Evolutionary conservation across 2,329 filamentous ascomycete genomes (phyloP).

Genomic region (Coniosporium tulheliwenetii): DNA sequence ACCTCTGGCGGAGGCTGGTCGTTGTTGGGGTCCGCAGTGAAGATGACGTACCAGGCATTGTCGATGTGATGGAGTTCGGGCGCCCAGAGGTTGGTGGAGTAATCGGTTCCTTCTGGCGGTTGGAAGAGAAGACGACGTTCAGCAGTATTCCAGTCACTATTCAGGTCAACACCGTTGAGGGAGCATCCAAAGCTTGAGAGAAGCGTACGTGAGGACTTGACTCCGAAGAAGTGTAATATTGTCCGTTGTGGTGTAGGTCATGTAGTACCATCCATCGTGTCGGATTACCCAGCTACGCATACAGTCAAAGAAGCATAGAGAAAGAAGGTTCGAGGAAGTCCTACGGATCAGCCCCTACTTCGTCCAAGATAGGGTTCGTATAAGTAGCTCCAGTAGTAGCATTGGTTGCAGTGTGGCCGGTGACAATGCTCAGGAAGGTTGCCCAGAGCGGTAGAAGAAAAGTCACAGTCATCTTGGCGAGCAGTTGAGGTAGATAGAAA

Average conservation of each 20-base stretch:
- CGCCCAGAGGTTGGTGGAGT: conserved; percentile 34
- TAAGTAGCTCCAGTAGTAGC: conserved; percentile 14
- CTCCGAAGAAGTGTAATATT: conserved; percentile 28
- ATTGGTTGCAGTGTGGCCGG: conserved; percentile 6
- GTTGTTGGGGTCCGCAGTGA: conserved; percentile 32
- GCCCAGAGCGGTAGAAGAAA: conserved; percentile 3
- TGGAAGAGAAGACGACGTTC: conserved; percentile 27
- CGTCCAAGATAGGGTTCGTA: conserved; percentile 27
- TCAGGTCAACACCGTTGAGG: not conserved
- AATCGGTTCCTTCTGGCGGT: conserved; percentile 24
- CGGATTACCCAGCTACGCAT: conserved; percentile 23
- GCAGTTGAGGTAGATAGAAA: conserved; percentile 3
- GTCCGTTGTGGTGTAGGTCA: conserved; percentile 27
- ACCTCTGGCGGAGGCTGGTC: conserved; percentile 30
- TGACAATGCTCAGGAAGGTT: conserved; percentile 3
- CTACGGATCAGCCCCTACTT: conserved; percentile 27
- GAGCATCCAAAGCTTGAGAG: not conserved
- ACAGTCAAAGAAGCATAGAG: not conserved
- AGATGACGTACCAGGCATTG: conserved; percentile 35
- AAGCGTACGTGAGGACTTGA: conserved; percentile 19
- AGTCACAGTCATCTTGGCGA: conserved; percentile 5
- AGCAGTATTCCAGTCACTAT: conserved; percentile 25
- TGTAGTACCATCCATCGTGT: conserved; percentile 25
- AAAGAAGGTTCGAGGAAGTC: conserved; percentile 3
- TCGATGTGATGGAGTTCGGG: conserved; percentile 33